Percentiles rank a stretch among this genome's conserved stretches.
phyloP scores from a whole-genome alignment of 495 filamentous ascomycete species.

The Neurospora sp. region DNA sequence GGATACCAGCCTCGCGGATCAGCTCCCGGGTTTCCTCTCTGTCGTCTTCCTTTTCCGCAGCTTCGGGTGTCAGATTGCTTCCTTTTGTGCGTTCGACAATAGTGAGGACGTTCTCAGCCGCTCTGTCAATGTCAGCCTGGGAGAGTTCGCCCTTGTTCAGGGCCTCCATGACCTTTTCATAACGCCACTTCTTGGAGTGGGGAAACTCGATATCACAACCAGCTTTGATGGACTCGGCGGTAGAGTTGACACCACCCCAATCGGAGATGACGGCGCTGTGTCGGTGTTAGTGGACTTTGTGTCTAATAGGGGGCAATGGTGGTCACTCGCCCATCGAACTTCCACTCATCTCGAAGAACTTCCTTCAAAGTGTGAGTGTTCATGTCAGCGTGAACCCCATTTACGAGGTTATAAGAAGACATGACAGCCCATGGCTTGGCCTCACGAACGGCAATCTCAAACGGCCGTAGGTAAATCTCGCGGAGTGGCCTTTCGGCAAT shows the following conservation, averaged over 20 bases:
- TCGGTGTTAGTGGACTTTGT: constrained; percentile 7
- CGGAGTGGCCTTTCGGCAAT: constrained; percentile 63
- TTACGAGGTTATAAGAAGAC: constrained; percentile 79
- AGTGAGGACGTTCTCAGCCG: constrained; percentile 55
- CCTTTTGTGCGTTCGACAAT: constrained; percentile 55
- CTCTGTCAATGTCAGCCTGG: constrained; percentile 34
- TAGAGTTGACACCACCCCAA: constrained; percentile 64
- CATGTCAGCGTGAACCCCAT: constrained; percentile 69
- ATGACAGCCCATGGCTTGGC: constrained; percentile 70
- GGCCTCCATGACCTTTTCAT: constrained; percentile 52
- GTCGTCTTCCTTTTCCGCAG: constrained; percentile 52
- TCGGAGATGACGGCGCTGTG: constrained; percentile 60
- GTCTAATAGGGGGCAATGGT: not conserved
- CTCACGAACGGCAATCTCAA: constrained; percentile 73
- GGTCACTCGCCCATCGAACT: constrained; percentile 51
- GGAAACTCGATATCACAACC: constrained; percentile 77
- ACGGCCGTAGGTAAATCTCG: constrained; percentile 75
- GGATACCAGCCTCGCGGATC: constrained; percentile 57
- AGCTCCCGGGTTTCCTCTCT: constrained; percentile 54
- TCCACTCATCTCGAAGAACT: constrained; percentile 69
- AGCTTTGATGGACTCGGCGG: constrained; percentile 57
- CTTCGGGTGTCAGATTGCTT: constrained; percentile 49
- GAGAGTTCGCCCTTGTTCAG: constrained; percentile 51
- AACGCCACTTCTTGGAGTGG: constrained; percentile 59
- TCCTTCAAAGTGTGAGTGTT: constrained; percentile 58